Base-by-base conservation (phyloP, 345 rosid genomes). In the Eucalyptus tenuipes region DNA sequence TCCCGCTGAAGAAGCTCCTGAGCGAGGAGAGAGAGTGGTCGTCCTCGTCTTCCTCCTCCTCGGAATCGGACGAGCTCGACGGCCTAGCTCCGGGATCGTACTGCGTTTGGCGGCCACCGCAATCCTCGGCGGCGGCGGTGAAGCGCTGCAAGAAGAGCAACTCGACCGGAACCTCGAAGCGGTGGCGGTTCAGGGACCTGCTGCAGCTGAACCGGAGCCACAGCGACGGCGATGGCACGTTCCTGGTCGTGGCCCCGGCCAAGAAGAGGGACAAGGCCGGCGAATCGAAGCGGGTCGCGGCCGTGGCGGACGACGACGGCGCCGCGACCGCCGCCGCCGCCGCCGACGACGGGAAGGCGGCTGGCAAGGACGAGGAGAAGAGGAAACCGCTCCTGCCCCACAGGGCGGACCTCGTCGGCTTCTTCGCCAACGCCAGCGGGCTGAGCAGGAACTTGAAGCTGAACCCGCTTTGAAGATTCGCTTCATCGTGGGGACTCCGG, bases 21-120 rank as follows among this genome's bases (percentile, higher is more conserved):
- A 75, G 92, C 49, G 93, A 89, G 11, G 96, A 94, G 3, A 91
- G 91, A 17, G 94, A 88, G 49, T 94, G 90, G 37, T 93, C 92
- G 61, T 94, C 95, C 29, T 37, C 71, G 22, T 37, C 92, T 33
- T 95, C 96, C 20, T 92, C 94, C 0, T 93, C 96, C 45, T 95
- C 95, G 24, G 94, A 93, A 45, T 94, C 94, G 4, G 98, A 97
- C 31, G 99, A 95, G 79, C 88, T 93, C 22, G 96, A 94, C 27
- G 87, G 90, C 25, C 85, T 92, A 40, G 88, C 92, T 14, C 88
- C 92, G 7, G 96, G 89, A 88, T 94, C 93, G 4, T 96, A 93
- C 90, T 96, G 99, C 85, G 91, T 92, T n/a, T 96, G 99, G 99
- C 87, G 87, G 10, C 99, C 98, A 49, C 81, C 61, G 61, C 81